A percentile compares a stretch with the other conserved stretches of the same genome.
These are phyloP conservation scores for Massarina eburnea DNA, from an alignment of 2,329 filamentous ascomycete species.

Conservation along the genomic window DNA sequence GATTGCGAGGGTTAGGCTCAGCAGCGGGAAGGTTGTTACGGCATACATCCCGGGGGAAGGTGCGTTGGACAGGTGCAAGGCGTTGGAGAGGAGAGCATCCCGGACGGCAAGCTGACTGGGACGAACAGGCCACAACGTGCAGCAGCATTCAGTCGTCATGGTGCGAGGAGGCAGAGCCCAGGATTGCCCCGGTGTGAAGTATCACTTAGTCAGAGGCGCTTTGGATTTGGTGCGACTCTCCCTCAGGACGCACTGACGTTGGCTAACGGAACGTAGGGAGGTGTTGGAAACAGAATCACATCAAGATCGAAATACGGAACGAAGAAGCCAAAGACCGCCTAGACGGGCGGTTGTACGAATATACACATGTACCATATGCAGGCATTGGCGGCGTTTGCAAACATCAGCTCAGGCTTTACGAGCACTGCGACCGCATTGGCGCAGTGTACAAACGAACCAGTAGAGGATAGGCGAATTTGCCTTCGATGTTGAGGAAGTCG, in stretches of 20 bases:
- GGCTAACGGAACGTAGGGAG: constrained; percentile 63
- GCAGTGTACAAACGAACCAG: too few relatives aligned
- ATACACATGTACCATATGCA: constrained; percentile 30
- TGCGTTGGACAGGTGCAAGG: constrained; percentile 24
- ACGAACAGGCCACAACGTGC: constrained; percentile 84
- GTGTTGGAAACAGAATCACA: constrained; percentile 80
- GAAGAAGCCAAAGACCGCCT: constrained; percentile 83
- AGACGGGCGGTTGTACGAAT: constrained; percentile 8
- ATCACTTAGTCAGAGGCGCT: constrained; percentile 87
- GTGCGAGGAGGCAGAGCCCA: constrained; percentile 91
- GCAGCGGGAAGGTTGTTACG: constrained; percentile 82
- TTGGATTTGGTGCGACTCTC: constrained; percentile 77
- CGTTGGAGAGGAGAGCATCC: background rate
- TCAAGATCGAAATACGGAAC: constrained; percentile 96
- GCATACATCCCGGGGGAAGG: constrained; percentile 96
- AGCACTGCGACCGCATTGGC: too few relatives aligned
- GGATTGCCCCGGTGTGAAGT: constrained; percentile 98
- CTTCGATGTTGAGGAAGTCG: too few relatives aligned
- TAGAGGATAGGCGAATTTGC: too few relatives aligned
- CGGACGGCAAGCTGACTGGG: constrained; percentile 9
- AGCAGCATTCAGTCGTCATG: constrained; percentile 96
- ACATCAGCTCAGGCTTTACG: too few relatives aligned
- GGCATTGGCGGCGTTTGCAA: constrained; percentile 24
- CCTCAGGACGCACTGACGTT: background rate
- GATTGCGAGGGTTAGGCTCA: constrained; percentile 87